A percentile compares a stretch with the other conserved stretches of the same genome.
Conservation (phyloP, 371 early-diverging fungal genomes). For the Mucor indicus region DNA sequence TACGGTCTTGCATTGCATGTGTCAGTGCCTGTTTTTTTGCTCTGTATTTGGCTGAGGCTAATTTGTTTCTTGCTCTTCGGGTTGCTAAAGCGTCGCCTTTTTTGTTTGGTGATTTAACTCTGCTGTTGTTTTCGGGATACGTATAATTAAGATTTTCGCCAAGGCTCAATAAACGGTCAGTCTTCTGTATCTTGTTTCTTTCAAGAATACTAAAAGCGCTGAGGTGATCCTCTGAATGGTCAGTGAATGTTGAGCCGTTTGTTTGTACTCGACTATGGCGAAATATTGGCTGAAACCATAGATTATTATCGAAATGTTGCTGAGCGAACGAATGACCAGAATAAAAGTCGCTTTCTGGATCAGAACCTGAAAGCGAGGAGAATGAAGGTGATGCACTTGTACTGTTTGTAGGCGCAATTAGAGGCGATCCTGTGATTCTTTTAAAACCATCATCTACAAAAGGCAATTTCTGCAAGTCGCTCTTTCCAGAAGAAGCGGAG, state of each 20-base stretch:
- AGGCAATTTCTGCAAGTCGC: no score
- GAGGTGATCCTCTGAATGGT: no score
- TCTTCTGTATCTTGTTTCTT: neutral
- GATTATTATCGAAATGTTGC: neutral
- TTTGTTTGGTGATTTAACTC: neutral
- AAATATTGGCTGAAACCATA: no score
- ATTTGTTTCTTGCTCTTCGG: slow-evolving; percentile 62
- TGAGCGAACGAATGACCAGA: no score
- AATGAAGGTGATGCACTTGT: slow-evolving; percentile 1
- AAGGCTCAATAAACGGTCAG: neutral
- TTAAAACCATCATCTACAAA: no score
- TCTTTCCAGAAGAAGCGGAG: no score
- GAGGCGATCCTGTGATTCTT: neutral
- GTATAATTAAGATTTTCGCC: neutral
- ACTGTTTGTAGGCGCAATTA: neutral
- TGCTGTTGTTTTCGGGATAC: neutral
- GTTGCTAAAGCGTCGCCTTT: slow-evolving; percentile 1
- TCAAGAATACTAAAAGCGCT: neutral
- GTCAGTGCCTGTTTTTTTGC: slow-evolving; percentile 48
- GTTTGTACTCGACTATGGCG: no score
- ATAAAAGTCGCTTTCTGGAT: neutral
- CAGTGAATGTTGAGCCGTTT: no score
- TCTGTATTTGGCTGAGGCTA: slow-evolving; percentile 64
- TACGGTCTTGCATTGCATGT: slow-evolving; percentile 18
- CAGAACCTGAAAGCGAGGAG: neutral